Percentiles rank a stretch among this genome's conserved stretches.
Evolutionary conservation across 345 rosid genomes (phyloP).

Genomic region (Gossypium anomalum): DNA sequence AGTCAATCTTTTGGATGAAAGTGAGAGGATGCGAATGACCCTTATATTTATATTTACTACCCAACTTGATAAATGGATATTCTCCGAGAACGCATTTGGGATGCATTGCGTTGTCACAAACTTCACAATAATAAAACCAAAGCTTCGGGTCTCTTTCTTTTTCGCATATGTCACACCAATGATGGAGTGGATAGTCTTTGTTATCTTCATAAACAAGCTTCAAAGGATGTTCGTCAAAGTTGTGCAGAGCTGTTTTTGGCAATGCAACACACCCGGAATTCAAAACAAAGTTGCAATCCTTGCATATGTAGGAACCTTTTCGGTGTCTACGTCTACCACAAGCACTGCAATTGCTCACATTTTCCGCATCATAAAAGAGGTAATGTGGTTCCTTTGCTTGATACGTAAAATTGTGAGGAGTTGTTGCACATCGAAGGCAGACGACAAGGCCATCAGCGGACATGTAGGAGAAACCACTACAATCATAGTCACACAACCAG

Average conservation of each 20-base stretch:
- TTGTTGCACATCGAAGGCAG: background rate
- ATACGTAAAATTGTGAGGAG: conserved; percentile 1
- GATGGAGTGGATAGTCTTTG: background rate
- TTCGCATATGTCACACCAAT: conserved; percentile 20
- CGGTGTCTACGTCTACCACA: too few species aligned
- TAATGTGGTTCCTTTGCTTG: too few species aligned
- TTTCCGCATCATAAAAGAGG: too few species aligned
- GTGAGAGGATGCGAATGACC: background rate
- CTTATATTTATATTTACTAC: background rate
- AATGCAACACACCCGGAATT: too few species aligned
- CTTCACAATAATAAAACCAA: conserved; percentile 16
- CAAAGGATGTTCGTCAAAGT: too few species aligned
- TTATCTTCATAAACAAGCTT: too few species aligned
- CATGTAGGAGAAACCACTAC: conserved; percentile 14
- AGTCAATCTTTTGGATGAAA: background rate
- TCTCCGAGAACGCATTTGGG: background rate
- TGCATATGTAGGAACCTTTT: too few species aligned
- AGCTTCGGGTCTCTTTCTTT: conserved; percentile 15
- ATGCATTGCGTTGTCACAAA: background rate
- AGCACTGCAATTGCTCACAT: too few species aligned
- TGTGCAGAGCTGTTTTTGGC: too few species aligned
- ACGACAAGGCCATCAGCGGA: background rate
- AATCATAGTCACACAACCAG: background rate
- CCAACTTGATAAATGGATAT: background rate
- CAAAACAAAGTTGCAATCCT: too few species aligned